These are phyloP conservation scores for Herpetomonas tarakana DNA, from an alignment of 208 protist species.

Conservation along the genomic window DNA sequence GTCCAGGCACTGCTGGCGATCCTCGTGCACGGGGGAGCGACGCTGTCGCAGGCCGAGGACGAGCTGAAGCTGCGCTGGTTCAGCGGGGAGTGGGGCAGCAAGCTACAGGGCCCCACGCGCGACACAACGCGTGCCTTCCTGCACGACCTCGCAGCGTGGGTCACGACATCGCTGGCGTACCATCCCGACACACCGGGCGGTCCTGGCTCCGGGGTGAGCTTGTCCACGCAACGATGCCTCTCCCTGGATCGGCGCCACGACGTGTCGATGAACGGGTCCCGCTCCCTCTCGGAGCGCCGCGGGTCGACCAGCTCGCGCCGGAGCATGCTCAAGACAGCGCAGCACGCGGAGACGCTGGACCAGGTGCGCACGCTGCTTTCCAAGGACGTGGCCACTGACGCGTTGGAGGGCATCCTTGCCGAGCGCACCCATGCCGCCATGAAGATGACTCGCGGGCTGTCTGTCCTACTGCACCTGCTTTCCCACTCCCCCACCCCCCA, in stretches of 20 bases:
- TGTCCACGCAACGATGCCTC: constrained; percentile 20
- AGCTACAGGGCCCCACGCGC: constrained; percentile 63
- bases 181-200: constrained; percentile 11
- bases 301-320: constrained; percentile 52
- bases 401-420: constrained; percentile 62
- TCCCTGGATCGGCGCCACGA: constrained; percentile 35
- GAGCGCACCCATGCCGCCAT: constrained; percentile 57
- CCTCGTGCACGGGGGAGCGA: constrained; percentile 72
- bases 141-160: constrained; percentile 64
- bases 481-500: constrained; percentile 8
- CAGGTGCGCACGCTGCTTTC: constrained; percentile 64
- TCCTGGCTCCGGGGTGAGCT: neutral
- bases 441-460: constrained; percentile 48
- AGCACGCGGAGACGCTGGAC: constrained; percentile 67
- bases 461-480: constrained; percentile 39
- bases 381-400: constrained; percentile 40
- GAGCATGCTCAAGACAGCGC: constrained; percentile 44
- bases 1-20: constrained; percentile 80
- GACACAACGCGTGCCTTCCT: constrained; percentile 56
- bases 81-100: constrained; percentile 82
- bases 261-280: constrained; percentile 35
- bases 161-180: constrained; percentile 50
- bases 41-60: constrained; percentile 59
- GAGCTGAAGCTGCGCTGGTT: constrained; percentile 88
- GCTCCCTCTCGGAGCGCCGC: constrained; percentile 61